A percentile compares a stretch with the other conserved stretches of the same genome.
Conservation (phyloP, 2,329 filamentous ascomycete species). For the Neonectria neomacrospora region DNA sequence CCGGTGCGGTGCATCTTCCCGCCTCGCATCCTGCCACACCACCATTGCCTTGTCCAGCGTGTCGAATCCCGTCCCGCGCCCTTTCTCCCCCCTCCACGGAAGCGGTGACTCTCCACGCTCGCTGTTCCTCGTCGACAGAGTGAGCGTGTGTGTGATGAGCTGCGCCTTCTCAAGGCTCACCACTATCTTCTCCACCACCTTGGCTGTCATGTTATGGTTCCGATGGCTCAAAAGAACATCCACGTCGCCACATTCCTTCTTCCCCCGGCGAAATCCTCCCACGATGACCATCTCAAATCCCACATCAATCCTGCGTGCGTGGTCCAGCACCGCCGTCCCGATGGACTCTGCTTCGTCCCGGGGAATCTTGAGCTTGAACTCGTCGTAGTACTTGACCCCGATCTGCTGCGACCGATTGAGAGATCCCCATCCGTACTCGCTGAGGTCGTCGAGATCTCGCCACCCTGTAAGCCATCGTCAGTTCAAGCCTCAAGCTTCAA, state of each 20-base stretch:
- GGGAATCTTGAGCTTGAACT: constrained; percentile 78
- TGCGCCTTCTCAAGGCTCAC: constrained; percentile 72
- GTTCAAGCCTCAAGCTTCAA: not conserved
- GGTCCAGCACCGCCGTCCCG: constrained; percentile 67
- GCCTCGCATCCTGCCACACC: constrained; percentile 75
- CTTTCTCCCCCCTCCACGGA: constrained; percentile 60
- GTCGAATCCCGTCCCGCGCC: constrained; percentile 75
- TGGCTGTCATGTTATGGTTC: constrained; percentile 72
- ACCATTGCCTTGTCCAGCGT: constrained; percentile 91
- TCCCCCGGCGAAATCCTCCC: constrained; percentile 85
- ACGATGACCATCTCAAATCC: constrained; percentile 72
- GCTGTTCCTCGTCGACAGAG: constrained; percentile 75
- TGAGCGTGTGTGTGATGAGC: constrained; percentile 85
- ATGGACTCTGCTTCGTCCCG: constrained; percentile 80
- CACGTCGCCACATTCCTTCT: constrained; percentile 79
- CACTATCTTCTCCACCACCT: constrained; percentile 80
- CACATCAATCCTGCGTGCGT: constrained; percentile 71
- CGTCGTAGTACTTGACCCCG: constrained; percentile 92
- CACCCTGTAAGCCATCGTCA: constrained; percentile 62
- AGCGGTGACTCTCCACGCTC: constrained; percentile 74
- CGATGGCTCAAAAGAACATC: constrained; percentile 87
- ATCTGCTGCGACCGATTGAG: constrained; percentile 89
- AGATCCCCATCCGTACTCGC: constrained; percentile 81
- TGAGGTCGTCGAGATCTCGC: constrained; percentile 85
- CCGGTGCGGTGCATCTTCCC: constrained; percentile 66